Conservation (phyloP, 2,329 filamentous ascomycete genomes). For the Hyphodiscus sp. region DNA sequence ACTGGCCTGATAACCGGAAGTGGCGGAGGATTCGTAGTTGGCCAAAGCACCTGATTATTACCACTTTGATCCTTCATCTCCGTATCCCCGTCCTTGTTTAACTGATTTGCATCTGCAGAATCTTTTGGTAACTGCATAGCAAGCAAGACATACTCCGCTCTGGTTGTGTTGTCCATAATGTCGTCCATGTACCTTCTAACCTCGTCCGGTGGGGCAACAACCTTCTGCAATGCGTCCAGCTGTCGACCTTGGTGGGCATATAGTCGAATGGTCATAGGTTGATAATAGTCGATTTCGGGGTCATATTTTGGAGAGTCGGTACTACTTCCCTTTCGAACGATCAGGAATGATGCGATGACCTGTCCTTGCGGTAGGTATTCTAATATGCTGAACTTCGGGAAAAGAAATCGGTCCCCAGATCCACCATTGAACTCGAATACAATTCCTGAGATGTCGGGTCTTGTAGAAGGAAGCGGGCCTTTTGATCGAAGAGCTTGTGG, state of each 20-base stretch:
- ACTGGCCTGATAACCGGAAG: constrained; percentile 11
- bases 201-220: constrained; percentile 57
- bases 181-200: constrained; percentile 63
- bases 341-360: constrained; percentile 68
- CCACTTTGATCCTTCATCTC: constrained; percentile 12
- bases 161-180: constrained; percentile 62
- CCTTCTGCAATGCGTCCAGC: constrained; percentile 53
- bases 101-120: constrained; percentile 3
- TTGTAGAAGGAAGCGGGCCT: constrained; percentile 46
- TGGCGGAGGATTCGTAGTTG: constrained; percentile 17
- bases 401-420: constrained; percentile 68
- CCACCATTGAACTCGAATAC: constrained; percentile 63
- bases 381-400: constrained; percentile 71
- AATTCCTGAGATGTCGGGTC: constrained; percentile 58
- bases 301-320: constrained; percentile 56
- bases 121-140: constrained; percentile 57
- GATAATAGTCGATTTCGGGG: constrained; percentile 63
- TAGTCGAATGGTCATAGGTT: constrained; percentile 62
- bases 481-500: constrained; percentile 55
- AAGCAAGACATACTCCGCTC: constrained; percentile 59
- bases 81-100: constrained; percentile 8
- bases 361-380: constrained; percentile 58
- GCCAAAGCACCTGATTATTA: constrained; percentile 19
- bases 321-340: constrained; percentile 65
- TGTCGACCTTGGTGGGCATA: constrained; percentile 47